Base-by-base conservation (phyloP, 164 flowering plant species). In the Echeveria elegans region DNA sequence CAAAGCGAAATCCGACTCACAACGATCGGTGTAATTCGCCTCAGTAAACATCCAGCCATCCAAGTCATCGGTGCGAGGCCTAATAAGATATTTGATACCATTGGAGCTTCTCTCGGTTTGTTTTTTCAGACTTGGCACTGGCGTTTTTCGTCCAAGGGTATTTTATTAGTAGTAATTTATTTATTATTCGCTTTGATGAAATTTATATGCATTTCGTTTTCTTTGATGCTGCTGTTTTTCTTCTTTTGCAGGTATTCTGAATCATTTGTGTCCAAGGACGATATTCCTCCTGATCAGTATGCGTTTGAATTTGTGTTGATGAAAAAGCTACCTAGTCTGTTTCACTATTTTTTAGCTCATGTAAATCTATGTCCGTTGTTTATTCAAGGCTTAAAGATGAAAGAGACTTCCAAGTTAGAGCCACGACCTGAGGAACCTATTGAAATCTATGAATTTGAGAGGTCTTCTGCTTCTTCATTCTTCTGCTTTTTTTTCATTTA, bases 341-440 rank as follows among this genome's bases (percentile, higher is more conserved):
- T n/a, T n/a, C n/a, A n/a, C n/a, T n/a, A n/a, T n/a, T n/a, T n/a
- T n/a, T n/a, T n/a, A n/a, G n/a, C n/a, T n/a, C n/a, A n/a, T n/a
- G n/a, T n/a, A n/a, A n/a, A n/a, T n/a, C n/a, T n/a, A 21, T 63
- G 41, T 36, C 37, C 26, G 66, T 63, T 34, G 64, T 19, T 43
- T 63, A 69, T 58, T 64, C 52, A 78, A 94, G 99, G 92, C 70
- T 74, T 47, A 58, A 87, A 76, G 71, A 62, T 89, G 73, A 88
- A 89, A 76, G 99, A 94, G 77, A 87, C 80, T 60, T 85, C 96
- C 73, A 94, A 84, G 63, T 47, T 91, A 70, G 99, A 97, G 58
- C 94, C 96, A 66, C 91, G 96, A 7, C 99, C 99, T 5, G 92
- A 82, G 77, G 88, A 82, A 77, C 93, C 97, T 58, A 94, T 94